Evolutionary conservation across 306 rosid genomes (phyloP), one percentile per base, ranked within the genome.

Genomic region (Cucurbita pepo): DNA sequence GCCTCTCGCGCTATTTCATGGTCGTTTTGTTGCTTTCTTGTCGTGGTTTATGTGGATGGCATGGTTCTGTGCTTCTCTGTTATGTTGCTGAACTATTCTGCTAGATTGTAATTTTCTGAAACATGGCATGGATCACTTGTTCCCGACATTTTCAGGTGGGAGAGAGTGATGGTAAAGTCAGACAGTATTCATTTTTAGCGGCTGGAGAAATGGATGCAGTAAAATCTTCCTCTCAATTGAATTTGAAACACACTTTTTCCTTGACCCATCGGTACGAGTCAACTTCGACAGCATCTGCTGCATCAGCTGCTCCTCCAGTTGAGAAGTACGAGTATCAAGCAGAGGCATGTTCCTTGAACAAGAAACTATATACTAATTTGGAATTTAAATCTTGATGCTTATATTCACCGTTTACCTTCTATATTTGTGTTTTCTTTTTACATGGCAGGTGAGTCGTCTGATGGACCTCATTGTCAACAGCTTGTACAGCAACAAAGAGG

Each of bases 401-500:
- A 73, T 21, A 12, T 21, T 71, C 21, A 51, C 47, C 60, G 41
- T 76, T 51, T 36, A 67, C 56, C 70, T 71, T 15, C 45, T 67
- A 8, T 51, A 38, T 6, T 61, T 18, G 63, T 51, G 47, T 55
- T 67, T 50, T n/a, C 5, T 38, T 73, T 75, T 66, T 36, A 21
- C 21, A 65, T 78, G 56, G 54, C 95, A 91, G 97, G 97, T 91
- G 72, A 91, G 96, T 82, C 90, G 99, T 51, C 96, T 95, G 79
- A 89, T 95, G 97, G 97, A 95, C 78, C 99, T 95, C 81, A 95
- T 95, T 80, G 97, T 95, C 45, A 88, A 95, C 82, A 95, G 99
- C 84, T 88, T 89, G 81, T 95, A 91, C 76, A 95, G 97, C 78
- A 89, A 95, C 86, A 95, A 95, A 82, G 99, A 95, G 67, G 97